Conservation (phyloP, 1,284 basidiomycete species). For the Ganoderma boninense region DNA sequence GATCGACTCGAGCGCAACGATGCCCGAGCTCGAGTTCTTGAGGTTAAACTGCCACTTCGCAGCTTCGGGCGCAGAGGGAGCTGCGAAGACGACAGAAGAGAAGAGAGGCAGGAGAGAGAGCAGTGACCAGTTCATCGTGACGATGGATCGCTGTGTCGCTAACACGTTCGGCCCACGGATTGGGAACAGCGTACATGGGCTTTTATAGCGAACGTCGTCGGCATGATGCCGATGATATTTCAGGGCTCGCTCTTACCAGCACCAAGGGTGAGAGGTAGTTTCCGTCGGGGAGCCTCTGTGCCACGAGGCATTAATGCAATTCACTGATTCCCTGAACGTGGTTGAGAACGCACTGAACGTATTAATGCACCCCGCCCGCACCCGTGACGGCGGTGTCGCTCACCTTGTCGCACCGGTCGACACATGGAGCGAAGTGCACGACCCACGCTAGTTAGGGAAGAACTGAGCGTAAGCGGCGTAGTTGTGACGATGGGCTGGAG, state of each 20-base stretch:
- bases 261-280: conserved; percentile 17
- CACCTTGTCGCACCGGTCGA: background rate
- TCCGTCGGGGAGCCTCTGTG: conserved; percentile 13
- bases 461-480: background rate
- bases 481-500: background rate
- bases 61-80: conserved; percentile 25
- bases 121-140: conserved; percentile 24
- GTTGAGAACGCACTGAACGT: conserved; percentile 15
- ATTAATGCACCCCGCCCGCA: background rate
- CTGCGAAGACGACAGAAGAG: conserved; percentile 9
- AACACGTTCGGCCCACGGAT: conserved; percentile 10
- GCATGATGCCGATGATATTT: conserved; percentile 15
- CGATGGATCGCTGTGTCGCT: background rate
- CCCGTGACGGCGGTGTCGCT: background rate
- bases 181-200: conserved; percentile 6
- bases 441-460: background rate
- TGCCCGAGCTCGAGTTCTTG: conserved; percentile 51
- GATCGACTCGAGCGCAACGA: conserved; percentile 57
- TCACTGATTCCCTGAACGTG: background rate
- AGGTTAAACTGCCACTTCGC: conserved; percentile 37
- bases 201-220: conserved; percentile 14
- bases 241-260: conserved; percentile 3
- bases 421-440: background rate
- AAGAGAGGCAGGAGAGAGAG: conserved; percentile 22
- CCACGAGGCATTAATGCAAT: background rate